Base-by-base conservation (phyloP, 129 eudicot genomes). In the Pseudognaphalium luteoalbum region DNA sequence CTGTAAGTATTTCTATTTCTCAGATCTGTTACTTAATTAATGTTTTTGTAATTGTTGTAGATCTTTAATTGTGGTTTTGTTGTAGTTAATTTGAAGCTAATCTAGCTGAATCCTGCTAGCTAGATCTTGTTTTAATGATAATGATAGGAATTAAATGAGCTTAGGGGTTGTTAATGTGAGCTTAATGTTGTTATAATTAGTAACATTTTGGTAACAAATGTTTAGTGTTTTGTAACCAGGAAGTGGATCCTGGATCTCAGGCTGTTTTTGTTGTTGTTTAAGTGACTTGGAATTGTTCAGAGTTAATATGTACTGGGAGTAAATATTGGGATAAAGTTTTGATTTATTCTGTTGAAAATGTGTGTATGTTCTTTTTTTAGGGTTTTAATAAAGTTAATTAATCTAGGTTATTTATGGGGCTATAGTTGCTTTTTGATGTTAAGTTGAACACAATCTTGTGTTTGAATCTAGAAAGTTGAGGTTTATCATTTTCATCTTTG, bases 1-100 rank as follows among this genome's bases (percentile, higher is more conserved):
- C 42, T 92, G 97, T 92, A 87, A 70, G 81, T 33, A 11, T 72
- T 7, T 66, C 6, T 62, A 5, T 29, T 10, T 32, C 16, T 66
- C 79, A 68, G 83, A 80, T 80, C 83, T 80, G 25, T 22, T 25
- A 6, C 16, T 41, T 19, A 25, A 25, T 25, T 25, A 25, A 0
- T 56, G 5, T 22, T 35, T 19, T 59, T 61, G 11, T 25, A 12
- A 10, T 5, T 5, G 37, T 21, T 62, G 7, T 64, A 72, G 78
- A 79, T 72, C 73, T 17, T 32, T 17, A 41, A 50, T 25, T 71
- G 20, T 3, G 52, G 17, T 28, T 72, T 64, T 25, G 6, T 72
- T 62, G 22, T 37, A 25, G n/a, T 72, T 28, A 32, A 21, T 76
- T 54, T 21, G 33, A 19, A 66, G n/a, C 54, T 47, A 47, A 47